Conservation (phyloP, 2,329 filamentous ascomycete genomes). For the Exophiala lecanii-corni region DNA sequence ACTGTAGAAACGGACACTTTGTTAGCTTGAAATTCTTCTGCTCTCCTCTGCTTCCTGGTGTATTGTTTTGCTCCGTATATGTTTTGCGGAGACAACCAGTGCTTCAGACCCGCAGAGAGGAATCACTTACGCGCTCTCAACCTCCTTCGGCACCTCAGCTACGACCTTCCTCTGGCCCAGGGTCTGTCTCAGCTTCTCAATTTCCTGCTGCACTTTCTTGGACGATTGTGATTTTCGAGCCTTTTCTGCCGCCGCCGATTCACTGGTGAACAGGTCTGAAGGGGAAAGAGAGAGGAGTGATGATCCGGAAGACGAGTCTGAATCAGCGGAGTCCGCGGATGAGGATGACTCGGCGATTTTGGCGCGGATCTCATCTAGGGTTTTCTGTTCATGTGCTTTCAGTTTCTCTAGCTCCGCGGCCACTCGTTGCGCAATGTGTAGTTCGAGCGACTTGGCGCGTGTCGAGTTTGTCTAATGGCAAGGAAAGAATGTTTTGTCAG, state of each 20-base stretch:
- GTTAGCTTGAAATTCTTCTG: not conserved
- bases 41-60: too few species aligned
- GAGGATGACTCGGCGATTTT: conserved; percentile 39
- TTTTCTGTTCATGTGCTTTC: conserved; percentile 63
- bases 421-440: conserved; percentile 83
- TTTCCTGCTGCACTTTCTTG: conserved; percentile 52
- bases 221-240: conserved; percentile 17
- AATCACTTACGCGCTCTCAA: conserved; percentile 57
- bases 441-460: conserved; percentile 75
- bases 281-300: conserved; percentile 43
- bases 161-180: conserved; percentile 58
- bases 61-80: too few species aligned
- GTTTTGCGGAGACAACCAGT: too few species aligned
- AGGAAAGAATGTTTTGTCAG: conserved; percentile 1
- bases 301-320: conserved; percentile 17
- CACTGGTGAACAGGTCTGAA: conserved; percentile 29
- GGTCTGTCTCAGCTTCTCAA: conserved; percentile 45
- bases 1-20: conserved; percentile 4
- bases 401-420: conserved; percentile 78
- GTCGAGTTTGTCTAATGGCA: conserved; percentile 75
- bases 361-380: conserved; percentile 65
- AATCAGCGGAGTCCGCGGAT: conserved; percentile 11
- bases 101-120: not conserved
- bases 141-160: conserved; percentile 61
- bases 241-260: conserved; percentile 21